These are phyloP conservation scores for Kalmanozyma brasiliensis DNA, from an alignment of 1,284 basidiomycete species.

Conservation along the genomic window DNA sequence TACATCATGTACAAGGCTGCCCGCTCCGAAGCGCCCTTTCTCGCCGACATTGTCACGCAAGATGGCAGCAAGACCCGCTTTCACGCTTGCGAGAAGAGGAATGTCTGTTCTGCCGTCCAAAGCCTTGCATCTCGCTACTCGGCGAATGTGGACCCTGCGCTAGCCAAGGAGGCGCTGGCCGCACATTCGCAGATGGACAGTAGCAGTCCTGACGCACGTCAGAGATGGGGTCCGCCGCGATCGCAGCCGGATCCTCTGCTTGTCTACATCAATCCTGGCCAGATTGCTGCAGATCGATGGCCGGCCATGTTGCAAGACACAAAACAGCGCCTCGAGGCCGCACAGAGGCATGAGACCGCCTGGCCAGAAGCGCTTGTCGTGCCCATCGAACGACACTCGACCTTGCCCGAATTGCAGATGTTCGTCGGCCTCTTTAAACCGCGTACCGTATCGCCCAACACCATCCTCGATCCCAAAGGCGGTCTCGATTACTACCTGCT, in stretches of 20 bases:
- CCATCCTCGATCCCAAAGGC: conserved; percentile 39
- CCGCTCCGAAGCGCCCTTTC: conserved; percentile 74
- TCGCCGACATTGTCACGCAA: conserved; percentile 75
- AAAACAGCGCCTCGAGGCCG: conserved; percentile 68
- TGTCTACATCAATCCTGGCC: conserved; percentile 50
- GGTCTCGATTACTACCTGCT: conserved; percentile 48
- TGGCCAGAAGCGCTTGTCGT: conserved; percentile 43
- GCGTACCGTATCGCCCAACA: conserved; percentile 44
- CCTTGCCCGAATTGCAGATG: conserved; percentile 81
- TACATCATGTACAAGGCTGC: conserved; percentile 74
- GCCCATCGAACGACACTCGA: conserved; percentile 84
- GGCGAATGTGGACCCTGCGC: not conserved
- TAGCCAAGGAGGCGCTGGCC: conserved; percentile 23
- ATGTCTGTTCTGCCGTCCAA: conserved; percentile 72
- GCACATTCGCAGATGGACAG: conserved; percentile 33
- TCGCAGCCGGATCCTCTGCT: conserved; percentile 32
- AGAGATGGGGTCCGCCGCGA: conserved; percentile 26
- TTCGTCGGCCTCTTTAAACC: conserved; percentile 79
- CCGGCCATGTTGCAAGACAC: conserved; percentile 73
- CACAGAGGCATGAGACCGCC: conserved; percentile 24
- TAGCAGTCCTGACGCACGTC: conserved; percentile 15
- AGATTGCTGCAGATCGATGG: conserved; percentile 72
- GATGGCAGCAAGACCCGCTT: conserved; percentile 78
- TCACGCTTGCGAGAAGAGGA: conserved; percentile 87
- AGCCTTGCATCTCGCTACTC: conserved; percentile 26